Evolutionary conservation across 106 monocot species (phyloP), one percentile per base, ranked within the genome.

Genomic region (Alisma plantagoaquatica): DNA sequence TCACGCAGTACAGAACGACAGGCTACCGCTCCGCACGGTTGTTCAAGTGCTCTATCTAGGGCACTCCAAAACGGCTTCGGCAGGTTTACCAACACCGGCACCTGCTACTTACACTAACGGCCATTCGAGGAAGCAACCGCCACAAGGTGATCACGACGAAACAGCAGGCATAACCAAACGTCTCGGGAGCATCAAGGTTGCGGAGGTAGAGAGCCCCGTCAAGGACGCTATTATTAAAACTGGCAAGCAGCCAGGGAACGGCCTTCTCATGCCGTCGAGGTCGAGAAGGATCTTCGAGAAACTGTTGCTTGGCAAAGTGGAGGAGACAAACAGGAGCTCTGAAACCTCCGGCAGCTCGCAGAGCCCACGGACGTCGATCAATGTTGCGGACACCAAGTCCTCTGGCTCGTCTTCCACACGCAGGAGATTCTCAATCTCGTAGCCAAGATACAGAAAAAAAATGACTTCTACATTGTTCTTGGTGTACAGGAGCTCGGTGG

Each of bases 351-450:
- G 75, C 12, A 84, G 88, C 33, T 83, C 93, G 1, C 82, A 72
- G 55, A 94, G 93, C 75, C 83, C 93, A 2, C 71, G 74, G 1
- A 43, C 71, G 0, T 77, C 84, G 1, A 61, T 62, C 0, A 70
- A 72, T 47, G 67, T 67, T 12, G 60, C 53, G 26, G 83, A 80
- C 15, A 67, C 31, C 2, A 87, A 87, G 32, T 79, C 78, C 17
- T 75, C 73, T 0, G 66, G 67, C 8, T 69, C 79, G 27, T 80
- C 87, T 0, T 75, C 70, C 1, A 73, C 75, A 54, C 58, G 71
- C 44, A 68, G 86, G 53, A 70, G 93, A 61, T 71, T 87, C 61
- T 94, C 88, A 18, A 75, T 94, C 68, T 94, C 93, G 42, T 93
- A 59, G 65, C 26, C 22, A n/a, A 5, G 23, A 52, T 56, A n/a